These are phyloP conservation scores for Thalassiosira mediterranea DNA, from an alignment of 352 stramenopile species.

Conservation along the genomic window DNA sequence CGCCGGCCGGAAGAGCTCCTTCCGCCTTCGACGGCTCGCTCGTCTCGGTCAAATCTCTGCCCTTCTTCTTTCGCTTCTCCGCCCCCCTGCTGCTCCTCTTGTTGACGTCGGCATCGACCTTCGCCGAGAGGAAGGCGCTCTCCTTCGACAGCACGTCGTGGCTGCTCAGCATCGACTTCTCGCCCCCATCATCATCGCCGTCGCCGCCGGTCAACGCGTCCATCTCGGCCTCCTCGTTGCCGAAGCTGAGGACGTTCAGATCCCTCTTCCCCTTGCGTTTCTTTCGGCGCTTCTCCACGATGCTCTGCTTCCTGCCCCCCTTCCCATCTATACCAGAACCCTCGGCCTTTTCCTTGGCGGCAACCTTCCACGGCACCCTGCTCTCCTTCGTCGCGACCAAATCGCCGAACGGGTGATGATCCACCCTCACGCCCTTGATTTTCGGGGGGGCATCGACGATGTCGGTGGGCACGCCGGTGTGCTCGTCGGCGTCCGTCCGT, in stretches of 20 bases:
- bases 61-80: constrained; percentile 15
- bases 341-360: background rate
- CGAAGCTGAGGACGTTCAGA: constrained; percentile 94
- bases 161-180: constrained; percentile 64
- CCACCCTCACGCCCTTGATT: constrained; percentile 90
- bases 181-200: background rate
- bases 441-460: constrained; percentile 83
- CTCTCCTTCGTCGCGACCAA: constrained; percentile 87
- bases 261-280: constrained; percentile 92
- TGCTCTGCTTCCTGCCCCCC: constrained; percentile 18
- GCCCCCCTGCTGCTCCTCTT: constrained; percentile 34
- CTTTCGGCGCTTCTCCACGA: constrained; percentile 71
- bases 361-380: constrained; percentile 58
- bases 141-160: constrained; percentile 66
- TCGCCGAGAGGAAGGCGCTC: constrained; percentile 30
- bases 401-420: constrained; percentile 93
- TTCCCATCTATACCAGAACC: background rate
- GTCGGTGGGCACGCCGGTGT: constrained; percentile 45
- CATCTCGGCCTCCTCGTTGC: constrained; percentile 87
- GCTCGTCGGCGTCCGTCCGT: constrained; percentile 59
- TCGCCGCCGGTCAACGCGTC: constrained; percentile 17
- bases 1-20: background rate
- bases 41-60: too few relatives aligned
- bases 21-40: too few relatives aligned
- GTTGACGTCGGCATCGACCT: constrained; percentile 28